Percentiles rank a stretch among this genome's conserved stretches.
phyloP scores from a whole-genome alignment of 768 basidiomycete genomes.

The Lentinula detonsa region DNA sequence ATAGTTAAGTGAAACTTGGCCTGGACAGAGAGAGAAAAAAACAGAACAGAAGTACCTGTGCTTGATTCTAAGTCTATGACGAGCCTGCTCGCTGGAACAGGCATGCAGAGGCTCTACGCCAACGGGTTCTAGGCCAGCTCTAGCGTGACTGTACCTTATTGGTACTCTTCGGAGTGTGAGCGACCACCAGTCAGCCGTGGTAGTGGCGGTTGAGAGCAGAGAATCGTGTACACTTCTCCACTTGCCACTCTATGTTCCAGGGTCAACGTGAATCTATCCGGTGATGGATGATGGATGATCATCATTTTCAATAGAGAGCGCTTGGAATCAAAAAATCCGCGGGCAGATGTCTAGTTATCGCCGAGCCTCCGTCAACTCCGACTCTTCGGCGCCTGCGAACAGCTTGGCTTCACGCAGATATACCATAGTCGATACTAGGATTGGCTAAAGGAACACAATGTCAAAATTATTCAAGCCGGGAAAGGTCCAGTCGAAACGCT shows the following conservation, averaged over 20 bases:
- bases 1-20: not conserved
- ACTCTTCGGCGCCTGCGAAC: not conserved
- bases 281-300: not conserved
- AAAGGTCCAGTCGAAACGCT: no score
- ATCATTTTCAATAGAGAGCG: not conserved
- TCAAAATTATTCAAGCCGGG: no score
- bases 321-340: not conserved
- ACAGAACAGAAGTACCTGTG: constrained; percentile 1
- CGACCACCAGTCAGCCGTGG: not conserved
- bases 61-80: not conserved
- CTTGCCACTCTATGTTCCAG: not conserved
- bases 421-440: no score
- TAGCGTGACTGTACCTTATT: not conserved
- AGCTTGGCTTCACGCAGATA: no score
- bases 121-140: not conserved
- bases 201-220: not conserved
- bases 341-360: not conserved
- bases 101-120: not conserved
- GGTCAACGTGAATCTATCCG: not conserved
- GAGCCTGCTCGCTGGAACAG: constrained; percentile 1
- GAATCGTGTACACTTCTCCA: not conserved
- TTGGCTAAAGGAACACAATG: no score
- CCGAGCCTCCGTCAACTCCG: not conserved
- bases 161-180: not conserved
- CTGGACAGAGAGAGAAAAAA: not conserved